These are phyloP conservation scores for Hericium alpestre DNA, from an alignment of 768 basidiomycete genomes.

Conservation along the genomic window DNA sequence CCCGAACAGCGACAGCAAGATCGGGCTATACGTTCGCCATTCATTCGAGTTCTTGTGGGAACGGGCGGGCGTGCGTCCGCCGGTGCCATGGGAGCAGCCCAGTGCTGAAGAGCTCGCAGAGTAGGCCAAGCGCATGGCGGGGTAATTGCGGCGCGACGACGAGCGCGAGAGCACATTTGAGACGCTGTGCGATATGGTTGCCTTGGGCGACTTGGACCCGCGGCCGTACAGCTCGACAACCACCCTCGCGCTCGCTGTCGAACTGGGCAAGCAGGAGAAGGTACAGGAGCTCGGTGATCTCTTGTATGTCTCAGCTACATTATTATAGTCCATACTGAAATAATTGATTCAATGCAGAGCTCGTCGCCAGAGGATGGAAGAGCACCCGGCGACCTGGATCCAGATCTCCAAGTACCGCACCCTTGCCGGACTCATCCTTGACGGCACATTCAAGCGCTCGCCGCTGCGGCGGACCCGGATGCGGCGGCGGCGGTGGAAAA, in stretches of 20 bases:
- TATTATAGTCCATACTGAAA: not conserved
- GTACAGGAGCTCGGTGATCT: not conserved
- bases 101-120: not conserved
- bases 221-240: not conserved
- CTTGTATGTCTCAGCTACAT: not conserved
- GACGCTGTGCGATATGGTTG: not conserved
- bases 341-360: not conserved
- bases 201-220: not conserved
- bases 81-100: not conserved
- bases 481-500: conserved; percentile 31
- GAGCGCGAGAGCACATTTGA: not conserved
- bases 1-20: not conserved
- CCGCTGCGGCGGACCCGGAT: conserved; percentile 29
- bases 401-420: not conserved
- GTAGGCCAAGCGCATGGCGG: not conserved
- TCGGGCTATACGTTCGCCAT: not conserved
- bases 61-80: not conserved
- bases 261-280: not conserved
- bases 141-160: not conserved
- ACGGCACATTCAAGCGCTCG: conserved; percentile 1
- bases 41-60: conserved; percentile 1
- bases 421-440: not conserved
- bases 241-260: not conserved
- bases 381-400: not conserved
- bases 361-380: not conserved